phyloP scores from a whole-genome alignment of 1,284 basidiomycete genomes.

The Puccinia triticina region DNA sequence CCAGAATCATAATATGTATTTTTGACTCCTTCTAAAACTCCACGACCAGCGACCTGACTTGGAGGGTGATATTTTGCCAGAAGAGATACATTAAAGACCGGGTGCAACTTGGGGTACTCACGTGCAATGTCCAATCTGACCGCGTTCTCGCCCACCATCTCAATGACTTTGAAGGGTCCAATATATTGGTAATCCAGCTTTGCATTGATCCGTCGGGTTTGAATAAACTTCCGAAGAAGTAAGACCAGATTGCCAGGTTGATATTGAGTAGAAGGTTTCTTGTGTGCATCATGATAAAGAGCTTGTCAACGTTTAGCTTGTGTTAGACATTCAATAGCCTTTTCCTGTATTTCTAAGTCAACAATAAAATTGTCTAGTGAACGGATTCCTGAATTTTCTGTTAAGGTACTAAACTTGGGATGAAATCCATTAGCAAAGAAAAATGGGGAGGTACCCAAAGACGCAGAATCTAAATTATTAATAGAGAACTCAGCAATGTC shows the following conservation, averaged over 20 bases:
- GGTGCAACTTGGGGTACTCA: conserved; percentile 10
- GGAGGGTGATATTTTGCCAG: not conserved
- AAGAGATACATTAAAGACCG: conserved; percentile 3
- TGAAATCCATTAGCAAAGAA: conserved; percentile 62
- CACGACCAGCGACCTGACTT: not conserved
- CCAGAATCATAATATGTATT: not conserved
- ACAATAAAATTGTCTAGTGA: not conserved
- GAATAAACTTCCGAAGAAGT: conserved; percentile 10
- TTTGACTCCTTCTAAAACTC: not conserved
- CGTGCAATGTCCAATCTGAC: not conserved
- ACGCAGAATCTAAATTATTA: no score
- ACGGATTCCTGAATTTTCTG: conserved; percentile 1
- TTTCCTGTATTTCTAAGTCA: conserved; percentile 18
- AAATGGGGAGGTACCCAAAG: conserved; percentile 62
- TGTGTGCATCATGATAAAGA: not conserved
- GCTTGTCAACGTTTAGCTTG: not conserved
- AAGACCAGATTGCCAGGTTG: not conserved
- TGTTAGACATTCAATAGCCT: not conserved
- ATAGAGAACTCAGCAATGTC: no score
- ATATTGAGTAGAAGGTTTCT: not conserved
- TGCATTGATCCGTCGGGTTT: not conserved
- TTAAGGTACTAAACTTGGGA: conserved; percentile 55
- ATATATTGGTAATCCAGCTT: conserved; percentile 21
- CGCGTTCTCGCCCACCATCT: conserved; percentile 10
- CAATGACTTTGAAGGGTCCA: no score